These are phyloP conservation scores for Alternaria solani DNA, from an alignment of 2,329 filamentous ascomycete species.

Conservation along the genomic window DNA sequence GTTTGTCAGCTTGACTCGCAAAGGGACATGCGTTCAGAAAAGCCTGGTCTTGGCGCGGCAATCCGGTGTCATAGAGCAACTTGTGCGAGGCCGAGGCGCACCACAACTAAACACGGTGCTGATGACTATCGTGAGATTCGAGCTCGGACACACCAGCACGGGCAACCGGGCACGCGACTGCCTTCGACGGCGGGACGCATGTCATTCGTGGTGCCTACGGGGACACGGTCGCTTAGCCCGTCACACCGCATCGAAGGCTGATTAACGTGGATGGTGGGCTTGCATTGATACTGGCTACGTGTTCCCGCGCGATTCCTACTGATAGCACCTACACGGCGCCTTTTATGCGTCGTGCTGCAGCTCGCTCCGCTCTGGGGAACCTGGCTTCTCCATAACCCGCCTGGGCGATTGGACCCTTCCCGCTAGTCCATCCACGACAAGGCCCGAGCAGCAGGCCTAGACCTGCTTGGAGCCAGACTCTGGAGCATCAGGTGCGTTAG, in stretches of 20 bases:
- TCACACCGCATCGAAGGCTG: conserved; percentile 38
- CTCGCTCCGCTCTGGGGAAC: conserved; percentile 8
- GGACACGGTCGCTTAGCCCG: conserved; percentile 11
- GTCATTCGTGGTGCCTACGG: conserved; percentile 5
- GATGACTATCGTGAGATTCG: not conserved
- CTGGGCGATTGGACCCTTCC: conserved; percentile 6
- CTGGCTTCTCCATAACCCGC: conserved; percentile 7
- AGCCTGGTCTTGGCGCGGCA: not conserved
- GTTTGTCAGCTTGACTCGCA: conserved; percentile 13
- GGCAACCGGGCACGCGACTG: conserved; percentile 39
- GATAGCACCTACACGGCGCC: not conserved
- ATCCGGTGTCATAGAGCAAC: not conserved
- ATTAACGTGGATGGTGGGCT: conserved; percentile 19
- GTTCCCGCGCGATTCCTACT: conserved; percentile 7
- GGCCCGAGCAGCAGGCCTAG: not conserved
- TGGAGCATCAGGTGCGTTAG: conserved; percentile 19
- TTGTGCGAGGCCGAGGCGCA: conserved; percentile 1
- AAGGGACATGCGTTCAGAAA: conserved; percentile 7
- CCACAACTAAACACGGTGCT: not conserved
- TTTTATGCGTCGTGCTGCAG: conserved; percentile 7
- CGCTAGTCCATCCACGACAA: not conserved
- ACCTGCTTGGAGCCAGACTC: not conserved
- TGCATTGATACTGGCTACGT: conserved; percentile 23
- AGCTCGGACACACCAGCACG: conserved; percentile 7
- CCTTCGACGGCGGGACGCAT: conserved; percentile 7